Base-by-base conservation (phyloP, 352 stramenopile genomes). In the Globisporangium uncinulatum region DNA sequence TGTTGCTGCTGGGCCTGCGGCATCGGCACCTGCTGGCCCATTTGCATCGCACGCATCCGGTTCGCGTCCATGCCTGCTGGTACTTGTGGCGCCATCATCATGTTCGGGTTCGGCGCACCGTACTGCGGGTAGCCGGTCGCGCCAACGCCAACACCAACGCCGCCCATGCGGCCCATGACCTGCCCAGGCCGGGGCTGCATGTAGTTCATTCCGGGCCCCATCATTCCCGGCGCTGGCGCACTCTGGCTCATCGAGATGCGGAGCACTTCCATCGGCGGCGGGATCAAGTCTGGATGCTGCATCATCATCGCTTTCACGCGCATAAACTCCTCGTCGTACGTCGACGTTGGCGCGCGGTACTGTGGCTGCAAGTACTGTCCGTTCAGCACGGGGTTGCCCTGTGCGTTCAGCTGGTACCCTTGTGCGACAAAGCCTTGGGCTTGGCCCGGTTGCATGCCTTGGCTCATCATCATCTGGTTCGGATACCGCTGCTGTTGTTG, bases 231-330 rank as follows among this genome's bases (percentile, higher is more conserved):
- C 43, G 57, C 76, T 11, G 75, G 59, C 3, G 68, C 64, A 31
- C 74, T 83, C 53, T 91, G 81, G 44, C 74, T 88, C 80, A 91
- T 91, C 3, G 79, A 89, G 51, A 94, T 92, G 20, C 82, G 86
- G 37, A 95, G 68, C 36, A 95, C 83, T 56, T 95, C 86, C 79
- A 91, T 87, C 34, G 86, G 86, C 13, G 86, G 86, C 6, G 86
- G 82, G 53, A 95, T 95, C 61, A 93, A 60, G 57, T 95, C 86
- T 1, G 80, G 79, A 49, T 95, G 86, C 62, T 92, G 81, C 74
- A 89, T 89, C 74, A 94, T 89, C 86, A 93, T 93, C 42, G 83
- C 85, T 67, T 92, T 93, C 41, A 95, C 80, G 19, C 85, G 74
- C 57, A 86, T 83, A 62, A 92, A 88, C 60, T 95, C 86, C 61